Conservation (phyloP, 306 rosid species). For the Citrullus mucosospermus region DNA sequence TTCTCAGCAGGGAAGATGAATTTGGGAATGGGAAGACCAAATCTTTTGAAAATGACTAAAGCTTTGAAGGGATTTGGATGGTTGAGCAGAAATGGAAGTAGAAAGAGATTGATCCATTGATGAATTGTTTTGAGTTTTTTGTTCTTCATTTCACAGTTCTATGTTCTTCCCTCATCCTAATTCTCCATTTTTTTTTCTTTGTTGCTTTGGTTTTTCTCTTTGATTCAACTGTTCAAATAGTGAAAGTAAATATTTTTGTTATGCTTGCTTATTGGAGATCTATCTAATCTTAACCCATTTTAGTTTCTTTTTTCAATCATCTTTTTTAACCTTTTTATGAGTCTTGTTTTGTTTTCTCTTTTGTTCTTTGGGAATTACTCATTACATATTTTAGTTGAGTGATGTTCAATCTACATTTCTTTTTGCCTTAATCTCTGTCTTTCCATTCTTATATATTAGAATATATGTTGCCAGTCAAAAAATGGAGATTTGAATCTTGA, state of each 20-base stretch:
- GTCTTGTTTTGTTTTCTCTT: neutral
- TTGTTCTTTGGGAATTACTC: neutral
- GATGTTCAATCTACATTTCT: neutral
- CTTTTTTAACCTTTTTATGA: neutral
- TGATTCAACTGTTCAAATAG: neutral
- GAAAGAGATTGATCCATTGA: neutral
- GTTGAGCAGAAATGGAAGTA: conserved; percentile 19
- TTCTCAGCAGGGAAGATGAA: conserved; percentile 89
- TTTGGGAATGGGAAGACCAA: conserved; percentile 77
- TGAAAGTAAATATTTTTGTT: neutral
- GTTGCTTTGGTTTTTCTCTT: neutral
- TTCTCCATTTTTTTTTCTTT: neutral
- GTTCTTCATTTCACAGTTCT: neutral
- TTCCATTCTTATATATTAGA: neutral
- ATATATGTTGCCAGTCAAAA: neutral
- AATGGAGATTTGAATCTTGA: neutral
- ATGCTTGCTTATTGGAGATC: neutral
- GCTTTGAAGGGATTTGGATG: conserved; percentile 81
- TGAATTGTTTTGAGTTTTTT: neutral
- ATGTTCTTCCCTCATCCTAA: neutral
- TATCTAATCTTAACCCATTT: neutral
- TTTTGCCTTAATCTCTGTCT: neutral
- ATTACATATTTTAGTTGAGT: neutral
- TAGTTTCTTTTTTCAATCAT: neutral
- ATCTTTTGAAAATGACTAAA: conserved; percentile 65